Evolutionary conservation across 495 filamentous ascomycete genomes (phyloP).

Genomic region (Penicillium atrosanguineum): DNA sequence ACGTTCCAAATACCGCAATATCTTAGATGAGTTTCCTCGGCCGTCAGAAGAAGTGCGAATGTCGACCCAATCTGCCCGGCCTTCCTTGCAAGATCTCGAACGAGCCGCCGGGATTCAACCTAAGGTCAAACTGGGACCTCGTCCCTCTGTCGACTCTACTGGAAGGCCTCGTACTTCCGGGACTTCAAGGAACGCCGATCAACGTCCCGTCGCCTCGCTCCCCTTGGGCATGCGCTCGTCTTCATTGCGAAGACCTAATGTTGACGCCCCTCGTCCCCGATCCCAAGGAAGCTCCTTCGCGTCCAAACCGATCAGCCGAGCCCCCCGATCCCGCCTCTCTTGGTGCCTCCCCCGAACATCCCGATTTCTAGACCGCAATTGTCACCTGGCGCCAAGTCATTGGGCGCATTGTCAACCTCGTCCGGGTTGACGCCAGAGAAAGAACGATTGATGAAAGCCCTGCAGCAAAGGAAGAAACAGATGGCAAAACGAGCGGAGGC

Average conservation of each 20-base stretch:
- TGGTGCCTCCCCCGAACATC: slow-evolving; percentile 49
- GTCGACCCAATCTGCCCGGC: slow-evolving; percentile 66
- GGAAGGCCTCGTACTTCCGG: slow-evolving; percentile 63
- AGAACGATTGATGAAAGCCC: slow-evolving; percentile 85
- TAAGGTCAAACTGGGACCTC: slow-evolving; percentile 80
- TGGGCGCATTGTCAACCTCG: slow-evolving; percentile 46
- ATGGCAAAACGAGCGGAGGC: slow-evolving; percentile 48
- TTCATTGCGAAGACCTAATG: slow-evolving; percentile 38
- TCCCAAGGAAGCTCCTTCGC: slow-evolving; percentile 41
- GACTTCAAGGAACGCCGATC: slow-evolving; percentile 44
- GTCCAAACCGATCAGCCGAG: slow-evolving; percentile 34
- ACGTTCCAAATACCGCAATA: slow-evolving; percentile 21
- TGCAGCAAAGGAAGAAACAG: slow-evolving; percentile 82
- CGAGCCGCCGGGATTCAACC: slow-evolving; percentile 55
- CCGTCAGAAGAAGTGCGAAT: slow-evolving; percentile 38
- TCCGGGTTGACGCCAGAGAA: slow-evolving; percentile 83
- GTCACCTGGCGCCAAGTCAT: slow-evolving; percentile 52
- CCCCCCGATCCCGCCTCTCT: slow-evolving; percentile 42
- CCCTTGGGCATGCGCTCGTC: slow-evolving; percentile 50
- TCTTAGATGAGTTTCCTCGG: slow-evolving; percentile 40
- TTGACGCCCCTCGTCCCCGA: slow-evolving; percentile 37
- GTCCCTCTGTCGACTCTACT: slow-evolving; percentile 69
- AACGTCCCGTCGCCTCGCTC: slow-evolving; percentile 71
- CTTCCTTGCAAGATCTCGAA: slow-evolving; percentile 59
- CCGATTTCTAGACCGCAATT: slow-evolving; percentile 46